Percentiles rank a stretch among this genome's conserved stretches.
These are phyloP conservation scores for Xylariaceae sp. DNA, from an alignment of 2,329 filamentous ascomycete genomes.

Conservation along the genomic window DNA sequence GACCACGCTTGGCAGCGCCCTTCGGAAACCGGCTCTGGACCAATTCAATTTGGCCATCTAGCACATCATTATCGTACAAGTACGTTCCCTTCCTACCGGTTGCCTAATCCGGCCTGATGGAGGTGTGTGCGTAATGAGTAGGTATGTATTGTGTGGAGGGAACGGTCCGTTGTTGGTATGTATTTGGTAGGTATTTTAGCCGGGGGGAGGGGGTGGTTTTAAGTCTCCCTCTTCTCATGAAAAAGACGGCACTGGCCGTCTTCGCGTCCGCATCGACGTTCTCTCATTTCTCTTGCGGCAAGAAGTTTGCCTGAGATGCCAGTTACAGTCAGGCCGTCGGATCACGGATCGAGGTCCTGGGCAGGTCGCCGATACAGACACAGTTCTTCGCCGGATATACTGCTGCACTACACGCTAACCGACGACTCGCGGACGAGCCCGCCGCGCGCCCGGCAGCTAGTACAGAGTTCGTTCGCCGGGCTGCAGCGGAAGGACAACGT, in stretches of 20 bases:
- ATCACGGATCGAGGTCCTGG: conserved; percentile 28
- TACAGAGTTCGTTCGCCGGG: conserved; percentile 26
- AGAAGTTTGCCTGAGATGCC: conserved; percentile 26
- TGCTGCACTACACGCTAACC: conserved; percentile 27
- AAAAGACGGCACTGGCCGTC: conserved; percentile 6
- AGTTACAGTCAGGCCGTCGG: conserved; percentile 29
- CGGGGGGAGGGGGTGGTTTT: conserved; percentile 1
- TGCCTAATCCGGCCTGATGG: conserved; percentile 21
- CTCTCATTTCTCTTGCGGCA: conserved; percentile 3
- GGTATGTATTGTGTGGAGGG: conserved; percentile 5
- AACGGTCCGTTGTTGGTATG: conserved; percentile 11
- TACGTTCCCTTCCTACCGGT: conserved; percentile 18
- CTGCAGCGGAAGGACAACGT: conserved; percentile 24
- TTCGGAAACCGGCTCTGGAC: conserved; percentile 23
- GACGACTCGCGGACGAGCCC: conserved; percentile 28
- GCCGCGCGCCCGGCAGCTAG: conserved; percentile 24
- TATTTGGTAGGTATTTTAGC: conserved; percentile 10
- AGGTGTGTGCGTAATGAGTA: not conserved
- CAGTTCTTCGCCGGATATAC: conserved; percentile 24
- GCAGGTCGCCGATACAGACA: conserved; percentile 26
- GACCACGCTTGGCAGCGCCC: conserved; percentile 23
- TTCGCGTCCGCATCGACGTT: not conserved
- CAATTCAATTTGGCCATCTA: conserved; percentile 23
- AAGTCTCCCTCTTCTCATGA: not conserved
- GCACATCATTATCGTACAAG: conserved; percentile 24